Evolutionary conservation across 495 filamentous ascomycete species (phyloP), one percentile per base, ranked within the genome.

Genomic region (Podospora australis): DNA sequence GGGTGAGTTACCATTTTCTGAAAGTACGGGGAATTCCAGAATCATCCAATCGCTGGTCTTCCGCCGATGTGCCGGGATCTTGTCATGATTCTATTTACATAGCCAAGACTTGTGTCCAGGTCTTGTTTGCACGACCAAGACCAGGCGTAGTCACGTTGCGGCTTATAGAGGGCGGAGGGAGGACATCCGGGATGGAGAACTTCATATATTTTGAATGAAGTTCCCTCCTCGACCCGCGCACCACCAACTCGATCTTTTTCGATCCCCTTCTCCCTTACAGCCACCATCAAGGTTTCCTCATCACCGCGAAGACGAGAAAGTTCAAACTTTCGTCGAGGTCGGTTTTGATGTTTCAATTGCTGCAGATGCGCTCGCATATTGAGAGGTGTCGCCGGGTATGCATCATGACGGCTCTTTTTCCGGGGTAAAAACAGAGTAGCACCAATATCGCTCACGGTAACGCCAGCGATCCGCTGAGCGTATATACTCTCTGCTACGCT

Each of bases 191-290:
- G 35, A 24, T 40, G 20, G 50, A 10, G 39, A 8, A 14, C 2
- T 50, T 46, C 35, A 54, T 50, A 0, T 54, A 54, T 49, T 48
- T 49, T 29, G 21, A n/a, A 53, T 44, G 44, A 28, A 10, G 10
- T 16, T n/a, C 8, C 28, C 20, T 24, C 21, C 16, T 25, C 49
- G 42, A 35, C 26, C 49, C 42, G 10, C 39, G 29, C 29, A n/a
- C n/a, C n/a, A n/a, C n/a, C n/a, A n/a, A n/a, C n/a, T n/a, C n/a
- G n/a, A n/a, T n/a, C n/a, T n/a, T n/a, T n/a, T n/a, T n/a, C n/a
- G n/a, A n/a, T n/a, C n/a, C n/a, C n/a, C n/a, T n/a, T n/a, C n/a
- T n/a, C n/a, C n/a, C n/a, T n/a, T n/a, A n/a, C n/a, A n/a, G n/a
- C n/a, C n/a, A n/a, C n/a, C n/a, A n/a, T n/a, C n/a, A n/a, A n/a